Conservation (phyloP, 2,329 filamentous ascomycete genomes). For the Fusarium solani-melongenae region DNA sequence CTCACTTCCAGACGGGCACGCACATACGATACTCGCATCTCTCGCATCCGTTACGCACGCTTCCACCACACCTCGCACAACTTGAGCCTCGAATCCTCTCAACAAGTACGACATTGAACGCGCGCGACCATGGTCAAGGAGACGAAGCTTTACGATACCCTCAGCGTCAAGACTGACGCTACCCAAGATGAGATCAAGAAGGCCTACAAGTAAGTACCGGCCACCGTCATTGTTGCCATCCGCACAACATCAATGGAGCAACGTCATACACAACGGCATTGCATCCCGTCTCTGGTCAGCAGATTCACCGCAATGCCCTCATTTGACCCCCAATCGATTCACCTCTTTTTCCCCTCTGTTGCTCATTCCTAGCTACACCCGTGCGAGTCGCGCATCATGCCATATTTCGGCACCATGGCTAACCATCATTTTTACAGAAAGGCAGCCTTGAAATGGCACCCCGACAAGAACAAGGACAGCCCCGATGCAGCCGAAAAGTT, state of each 20-base stretch:
- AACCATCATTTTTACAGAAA: slow-evolving; percentile 68
- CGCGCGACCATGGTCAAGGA: slow-evolving; percentile 83
- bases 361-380: neutral
- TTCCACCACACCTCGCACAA: slow-evolving; percentile 15
- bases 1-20: slow-evolving; percentile 8
- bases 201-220: slow-evolving; percentile 78
- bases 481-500: slow-evolving; percentile 90
- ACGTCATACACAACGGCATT: neutral
- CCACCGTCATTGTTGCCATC: neutral
- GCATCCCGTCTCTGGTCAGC: neutral
- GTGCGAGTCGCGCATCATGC: neutral
- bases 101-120: slow-evolving; percentile 18
- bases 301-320: neutral
- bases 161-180: slow-evolving; percentile 82
- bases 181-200: slow-evolving; percentile 97
- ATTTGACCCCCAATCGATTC: neutral
- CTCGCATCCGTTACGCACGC: neutral
- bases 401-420: slow-evolving; percentile 40
- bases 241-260: neutral
- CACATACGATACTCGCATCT: slow-evolving; percentile 3
- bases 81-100: neutral
- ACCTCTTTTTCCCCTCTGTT: neutral
- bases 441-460: slow-evolving; percentile 90
- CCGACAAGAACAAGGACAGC: slow-evolving; percentile 98
- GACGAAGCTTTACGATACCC: slow-evolving; percentile 92